Base-by-base conservation (phyloP, 352 stramenopile genomes). In the Peronospora farinosa region DNA sequence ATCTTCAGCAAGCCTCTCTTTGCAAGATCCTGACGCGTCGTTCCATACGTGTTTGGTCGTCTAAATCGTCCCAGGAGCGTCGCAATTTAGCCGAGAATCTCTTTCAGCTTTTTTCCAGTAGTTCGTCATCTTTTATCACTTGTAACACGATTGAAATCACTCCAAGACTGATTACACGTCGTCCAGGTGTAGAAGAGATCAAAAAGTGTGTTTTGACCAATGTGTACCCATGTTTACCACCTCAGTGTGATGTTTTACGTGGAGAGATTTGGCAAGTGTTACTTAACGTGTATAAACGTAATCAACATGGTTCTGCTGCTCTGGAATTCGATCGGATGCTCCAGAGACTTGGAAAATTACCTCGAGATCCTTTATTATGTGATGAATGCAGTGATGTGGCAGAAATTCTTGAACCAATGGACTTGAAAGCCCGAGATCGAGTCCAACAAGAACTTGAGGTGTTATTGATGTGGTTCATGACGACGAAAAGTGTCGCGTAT, bases 211-310 rank as follows among this genome's bases (percentile, higher is more conserved):
- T 88, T 12, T 51, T 87, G 5, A 50, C 61, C 37, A 75, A 60
- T 13, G 47, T 71, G 28, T 82, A 69, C 19, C 65, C 72, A 30
- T 69, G 61, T 59, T 41, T 89, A 7, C 78, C 78, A 23, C 68
- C 73, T 12, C 53, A 74, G 30, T 83, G 69, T 40, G 69, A 64
- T 21, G 40, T 62, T 13, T 52, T 89, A 15, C 72, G 80, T 13
- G 73, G 69, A 11, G 76, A 88, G 55, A 84, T 91, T 54, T 91
- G 80, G 80, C 80, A 91, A 51, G 74, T 91, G 36, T 64, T 91
- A 13, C 62, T 91, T 13, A 82, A 88, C 51, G 80, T 91, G 9
- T 87, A 85, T 65, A 85, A 81, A 58, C 73, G 77, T 32, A 84
- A 86, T 54, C 77, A 87, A 44, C 79, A 88, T 50, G 74, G 75